phyloP scores from a whole-genome alignment of 768 basidiomycete species.

The Termitomyces bulborhizus region DNA sequence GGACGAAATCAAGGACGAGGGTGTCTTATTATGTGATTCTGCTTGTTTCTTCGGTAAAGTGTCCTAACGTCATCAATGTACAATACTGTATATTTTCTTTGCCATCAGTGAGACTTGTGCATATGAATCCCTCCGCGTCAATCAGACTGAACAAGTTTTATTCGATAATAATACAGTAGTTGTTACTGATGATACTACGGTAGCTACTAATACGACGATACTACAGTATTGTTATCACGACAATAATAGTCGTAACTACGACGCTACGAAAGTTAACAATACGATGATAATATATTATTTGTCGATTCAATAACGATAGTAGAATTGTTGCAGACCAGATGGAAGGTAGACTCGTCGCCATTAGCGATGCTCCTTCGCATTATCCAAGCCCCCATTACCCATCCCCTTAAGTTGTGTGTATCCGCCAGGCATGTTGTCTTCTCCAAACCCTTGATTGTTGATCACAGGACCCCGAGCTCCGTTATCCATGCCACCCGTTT shows the following conservation, averaged over 20 bases:
- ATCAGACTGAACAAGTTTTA: too few relatives aligned
- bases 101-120: not conserved
- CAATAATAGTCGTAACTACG: too few relatives aligned
- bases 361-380: not conserved
- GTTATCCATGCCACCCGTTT: not conserved
- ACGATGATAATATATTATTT: not conserved
- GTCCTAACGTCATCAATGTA: not conserved
- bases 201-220: too few relatives aligned
- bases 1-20: not conserved
- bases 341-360: not conserved
- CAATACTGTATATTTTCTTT: not conserved
- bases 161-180: too few relatives aligned
- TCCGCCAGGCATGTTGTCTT: conserved; percentile 8
- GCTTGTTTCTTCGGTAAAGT: not conserved
- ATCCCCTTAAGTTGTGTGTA: not conserved
- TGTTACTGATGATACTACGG: too few relatives aligned
- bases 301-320: not conserved
- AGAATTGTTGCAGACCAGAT: not conserved
- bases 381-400: not conserved
- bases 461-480: not conserved
- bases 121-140: too few relatives aligned
- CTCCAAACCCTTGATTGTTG: not conserved
- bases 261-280: too few relatives aligned
- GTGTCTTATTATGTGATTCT: not conserved
- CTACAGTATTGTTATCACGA: too few relatives aligned